Evolutionary conservation across 129 eudicot species (phyloP).

Genomic region (Chrysanthemum seticuspe): DNA sequence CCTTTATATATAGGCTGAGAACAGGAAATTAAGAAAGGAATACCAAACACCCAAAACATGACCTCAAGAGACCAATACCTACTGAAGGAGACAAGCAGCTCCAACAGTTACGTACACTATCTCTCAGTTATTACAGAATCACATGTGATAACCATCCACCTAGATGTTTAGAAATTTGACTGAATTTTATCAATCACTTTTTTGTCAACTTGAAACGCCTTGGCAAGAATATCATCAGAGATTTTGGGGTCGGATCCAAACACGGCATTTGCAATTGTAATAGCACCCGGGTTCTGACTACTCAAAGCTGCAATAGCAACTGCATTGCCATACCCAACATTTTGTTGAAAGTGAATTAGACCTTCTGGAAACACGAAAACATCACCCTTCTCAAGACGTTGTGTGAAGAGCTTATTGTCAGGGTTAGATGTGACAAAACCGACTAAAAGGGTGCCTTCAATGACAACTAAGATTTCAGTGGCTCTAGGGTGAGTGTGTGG

Average conservation of each 20-base stretch:
- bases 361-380: slow-evolving; percentile 42
- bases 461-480: slow-evolving; percentile 31
- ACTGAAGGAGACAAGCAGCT: too few relatives aligned
- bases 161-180: too few relatives aligned
- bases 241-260: slow-evolving; percentile 29
- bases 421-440: slow-evolving; percentile 41
- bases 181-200: too few relatives aligned
- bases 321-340: slow-evolving; percentile 23
- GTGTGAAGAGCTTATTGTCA: slow-evolving; percentile 26
- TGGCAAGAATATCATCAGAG: slow-evolving; percentile 18
- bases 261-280: slow-evolving; percentile 29
- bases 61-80: too few relatives aligned
- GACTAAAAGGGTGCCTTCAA: slow-evolving; percentile 29
- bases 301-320: slow-evolving; percentile 37
- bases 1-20: too few relatives aligned
- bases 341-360: slow-evolving; percentile 39
- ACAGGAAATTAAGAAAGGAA: too few relatives aligned
- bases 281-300: slow-evolving; percentile 45
- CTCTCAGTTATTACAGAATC: too few relatives aligned
- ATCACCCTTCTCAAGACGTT: slow-evolving; percentile 28
- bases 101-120: too few relatives aligned
- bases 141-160: too few relatives aligned
- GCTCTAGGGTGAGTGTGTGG: slow-evolving; percentile 33
- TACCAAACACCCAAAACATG: too few relatives aligned
- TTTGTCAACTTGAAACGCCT: background rate